Conservation (phyloP, 2,329 filamentous ascomycete genomes). For the Thielaviopsis euricoi region DNA sequence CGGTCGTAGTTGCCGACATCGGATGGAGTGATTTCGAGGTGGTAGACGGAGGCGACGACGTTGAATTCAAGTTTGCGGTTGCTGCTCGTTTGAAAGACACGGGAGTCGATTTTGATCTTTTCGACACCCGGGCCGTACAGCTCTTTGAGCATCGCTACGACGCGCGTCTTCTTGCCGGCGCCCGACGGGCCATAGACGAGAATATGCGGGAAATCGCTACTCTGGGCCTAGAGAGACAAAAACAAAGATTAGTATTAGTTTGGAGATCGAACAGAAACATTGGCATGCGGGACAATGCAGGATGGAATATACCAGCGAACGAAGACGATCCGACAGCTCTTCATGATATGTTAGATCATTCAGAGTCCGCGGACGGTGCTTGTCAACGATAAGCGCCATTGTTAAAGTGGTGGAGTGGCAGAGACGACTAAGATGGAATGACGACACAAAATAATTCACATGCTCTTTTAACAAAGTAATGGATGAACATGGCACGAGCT, state of each 20-base stretch:
- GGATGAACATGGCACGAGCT: not conserved
- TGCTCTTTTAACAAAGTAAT: not conserved
- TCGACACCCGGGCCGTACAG: constrained; percentile 94
- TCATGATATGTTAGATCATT: constrained; percentile 72
- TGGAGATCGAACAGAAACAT: not conserved
- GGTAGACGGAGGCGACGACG: constrained; percentile 91
- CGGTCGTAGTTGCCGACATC: constrained; percentile 94
- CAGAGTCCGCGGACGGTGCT: constrained; percentile 56
- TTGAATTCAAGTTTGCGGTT: constrained; percentile 99
- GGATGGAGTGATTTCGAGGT: constrained; percentile 93
- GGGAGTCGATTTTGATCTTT: constrained; percentile 98
- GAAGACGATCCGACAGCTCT: constrained; percentile 73
- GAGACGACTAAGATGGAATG: not conserved
- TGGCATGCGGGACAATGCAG: not conserved
- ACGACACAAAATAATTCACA: not conserved
- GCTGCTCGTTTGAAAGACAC: constrained; percentile 85
- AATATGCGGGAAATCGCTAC: constrained; percentile 92
- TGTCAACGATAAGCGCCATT: constrained; percentile 58
- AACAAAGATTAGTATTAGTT: not conserved
- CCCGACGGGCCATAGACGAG: constrained; percentile 94
- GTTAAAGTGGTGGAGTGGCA: not conserved
- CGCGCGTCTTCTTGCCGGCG: constrained; percentile 93
- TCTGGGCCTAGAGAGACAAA: constrained; percentile 55
- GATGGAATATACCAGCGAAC: constrained; percentile 49
- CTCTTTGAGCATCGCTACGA: constrained; percentile 88